Conservation (phyloP, 768 basidiomycete species). For the Fibroporia radiculosa region DNA sequence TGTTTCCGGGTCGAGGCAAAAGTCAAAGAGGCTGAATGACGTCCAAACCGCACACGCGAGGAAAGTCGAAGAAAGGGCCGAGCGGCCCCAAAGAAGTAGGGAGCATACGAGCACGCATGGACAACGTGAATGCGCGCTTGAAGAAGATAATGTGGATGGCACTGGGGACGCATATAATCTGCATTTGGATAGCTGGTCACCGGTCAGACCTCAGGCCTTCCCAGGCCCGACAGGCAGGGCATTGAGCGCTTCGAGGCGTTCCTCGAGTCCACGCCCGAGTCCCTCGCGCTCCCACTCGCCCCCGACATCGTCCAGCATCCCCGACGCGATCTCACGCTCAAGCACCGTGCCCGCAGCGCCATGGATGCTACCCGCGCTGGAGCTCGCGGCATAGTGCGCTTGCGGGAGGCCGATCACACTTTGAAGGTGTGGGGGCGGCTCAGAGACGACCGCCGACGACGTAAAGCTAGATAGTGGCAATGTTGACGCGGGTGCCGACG, state of each 20-base stretch:
- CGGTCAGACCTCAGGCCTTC: slow-evolving; percentile 5
- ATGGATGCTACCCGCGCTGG: slow-evolving; percentile 22
- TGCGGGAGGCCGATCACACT: slow-evolving; percentile 42
- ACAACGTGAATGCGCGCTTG: too few relatives aligned
- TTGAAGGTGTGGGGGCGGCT: slow-evolving; percentile 72
- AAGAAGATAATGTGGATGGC: too few relatives aligned
- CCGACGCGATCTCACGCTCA: slow-evolving; percentile 16
- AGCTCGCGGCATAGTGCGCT: slow-evolving; percentile 21
- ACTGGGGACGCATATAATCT: too few relatives aligned
- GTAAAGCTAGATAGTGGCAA: slow-evolving; percentile 71
- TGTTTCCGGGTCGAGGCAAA: too few relatives aligned
- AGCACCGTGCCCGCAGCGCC: slow-evolving; percentile 13
- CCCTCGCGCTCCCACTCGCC: slow-evolving; percentile 89
- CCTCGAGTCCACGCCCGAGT: slow-evolving; percentile 74
- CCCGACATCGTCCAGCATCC: slow-evolving; percentile 53
- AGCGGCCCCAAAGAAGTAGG: too few relatives aligned
- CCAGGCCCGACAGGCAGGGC: slow-evolving; percentile 6
- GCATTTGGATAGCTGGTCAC: too few relatives aligned
- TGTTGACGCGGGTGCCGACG: slow-evolving; percentile 66
- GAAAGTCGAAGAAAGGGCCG: too few relatives aligned
- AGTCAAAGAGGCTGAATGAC: too few relatives aligned
- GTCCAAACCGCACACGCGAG: too few relatives aligned
- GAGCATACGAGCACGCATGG: too few relatives aligned
- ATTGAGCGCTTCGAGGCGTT: slow-evolving; percentile 58
- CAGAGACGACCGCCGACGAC: slow-evolving; percentile 42